Evolutionary conservation across 2,329 filamentous ascomycete genomes (phyloP).

Genomic region (Basipetospora sp.): DNA sequence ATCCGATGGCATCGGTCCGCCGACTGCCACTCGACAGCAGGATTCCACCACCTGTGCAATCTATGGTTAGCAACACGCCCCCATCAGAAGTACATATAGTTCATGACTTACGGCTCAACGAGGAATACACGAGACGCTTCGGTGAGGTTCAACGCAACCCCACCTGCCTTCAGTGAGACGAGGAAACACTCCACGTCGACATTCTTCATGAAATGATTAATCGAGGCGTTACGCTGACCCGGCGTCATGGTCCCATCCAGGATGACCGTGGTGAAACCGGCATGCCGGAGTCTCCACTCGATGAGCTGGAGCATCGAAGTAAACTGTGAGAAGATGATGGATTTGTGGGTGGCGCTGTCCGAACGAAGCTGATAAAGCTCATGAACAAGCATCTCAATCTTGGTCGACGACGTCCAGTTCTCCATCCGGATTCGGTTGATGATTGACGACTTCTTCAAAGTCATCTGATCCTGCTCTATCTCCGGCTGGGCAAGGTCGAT

Average conservation of each 20-base stretch:
- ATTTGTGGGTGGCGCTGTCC: constrained; percentile 87
- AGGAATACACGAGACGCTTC: constrained; percentile 93
- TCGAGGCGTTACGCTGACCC: constrained; percentile 78
- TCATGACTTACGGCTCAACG: constrained; percentile 84
- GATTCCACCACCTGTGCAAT: constrained; percentile 81
- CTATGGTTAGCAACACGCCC: too few species aligned
- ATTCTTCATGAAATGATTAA: constrained; percentile 93
- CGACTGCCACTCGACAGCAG: constrained; percentile 98
- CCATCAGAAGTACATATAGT: too few species aligned
- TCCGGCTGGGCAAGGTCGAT: constrained; percentile 94
- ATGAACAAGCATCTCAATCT: constrained; percentile 92
- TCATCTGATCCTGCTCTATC: constrained; percentile 75
- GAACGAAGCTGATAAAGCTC: constrained; percentile 84
- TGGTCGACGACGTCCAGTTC: constrained; percentile 94
- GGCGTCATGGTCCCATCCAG: constrained; percentile 95
- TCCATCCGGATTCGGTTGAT: constrained; percentile 99
- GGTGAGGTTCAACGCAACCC: constrained; percentile 86
- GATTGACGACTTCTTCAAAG: constrained; percentile 88
- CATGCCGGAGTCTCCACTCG: constrained; percentile 87
- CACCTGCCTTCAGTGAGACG: constrained; percentile 88
- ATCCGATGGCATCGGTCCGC: constrained; percentile 91
- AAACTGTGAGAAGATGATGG: constrained; percentile 94
- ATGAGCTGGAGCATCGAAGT: constrained; percentile 95
- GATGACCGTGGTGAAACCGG: constrained; percentile 98
- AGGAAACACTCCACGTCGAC: constrained; percentile 89